Percentiles rank a stretch among this genome's conserved stretches.
phyloP scores from a whole-genome alignment of 495 filamentous ascomycete genomes.

The Parathielavia hyrcaniae region DNA sequence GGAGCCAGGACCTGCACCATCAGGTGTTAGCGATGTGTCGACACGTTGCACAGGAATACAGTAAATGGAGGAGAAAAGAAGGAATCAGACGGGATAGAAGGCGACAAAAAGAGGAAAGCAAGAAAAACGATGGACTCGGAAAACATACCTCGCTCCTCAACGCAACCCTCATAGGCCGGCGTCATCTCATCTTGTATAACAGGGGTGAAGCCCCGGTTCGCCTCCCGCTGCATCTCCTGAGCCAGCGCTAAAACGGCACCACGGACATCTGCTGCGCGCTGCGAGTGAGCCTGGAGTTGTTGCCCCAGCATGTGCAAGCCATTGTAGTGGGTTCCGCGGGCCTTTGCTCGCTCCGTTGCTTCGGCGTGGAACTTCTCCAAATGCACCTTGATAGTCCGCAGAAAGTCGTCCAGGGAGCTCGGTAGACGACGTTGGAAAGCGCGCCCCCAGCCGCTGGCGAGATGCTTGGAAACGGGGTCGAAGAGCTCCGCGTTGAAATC shows the following conservation, averaged over 20 bases:
- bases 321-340: slow-evolving; percentile 20
- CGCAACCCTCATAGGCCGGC: slow-evolving; percentile 45
- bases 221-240: slow-evolving; percentile 46
- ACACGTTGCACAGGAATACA: background rate
- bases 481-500: slow-evolving; percentile 49
- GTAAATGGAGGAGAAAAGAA: background rate
- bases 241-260: slow-evolving; percentile 31
- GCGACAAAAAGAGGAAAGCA: background rate
- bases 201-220: slow-evolving; percentile 52
- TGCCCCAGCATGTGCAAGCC: slow-evolving; percentile 27
- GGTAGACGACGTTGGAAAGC: slow-evolving; percentile 42
- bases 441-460: slow-evolving; percentile 53
- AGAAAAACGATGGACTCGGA: background rate
- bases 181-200: slow-evolving; percentile 45
- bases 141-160: slow-evolving; percentile 38
- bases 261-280: slow-evolving; percentile 25
- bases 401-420: slow-evolving; percentile 19
- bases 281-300: slow-evolving; percentile 44
- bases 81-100: background rate
- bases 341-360: slow-evolving; percentile 26
- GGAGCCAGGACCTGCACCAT: slow-evolving; percentile 33
- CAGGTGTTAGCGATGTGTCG: slow-evolving; percentile 15
- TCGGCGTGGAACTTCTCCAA: slow-evolving; percentile 38
- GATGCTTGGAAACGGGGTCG: slow-evolving; percentile 48
- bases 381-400: background rate